These are phyloP conservation scores for Achaetomiella virescens DNA, from an alignment of 495 filamentous ascomycete genomes.

Conservation along the genomic window DNA sequence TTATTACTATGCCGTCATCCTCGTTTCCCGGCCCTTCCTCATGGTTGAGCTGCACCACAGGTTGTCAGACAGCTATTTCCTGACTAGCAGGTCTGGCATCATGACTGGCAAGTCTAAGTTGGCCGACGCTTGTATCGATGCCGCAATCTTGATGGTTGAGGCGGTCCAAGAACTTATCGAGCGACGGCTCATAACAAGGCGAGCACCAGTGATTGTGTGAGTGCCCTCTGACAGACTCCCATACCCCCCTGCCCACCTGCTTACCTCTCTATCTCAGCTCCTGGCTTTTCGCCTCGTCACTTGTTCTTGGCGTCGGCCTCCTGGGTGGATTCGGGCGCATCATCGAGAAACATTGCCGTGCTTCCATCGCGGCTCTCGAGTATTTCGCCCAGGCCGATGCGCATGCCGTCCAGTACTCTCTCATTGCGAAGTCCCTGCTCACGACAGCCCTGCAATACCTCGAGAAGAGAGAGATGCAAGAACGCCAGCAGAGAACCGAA, in stretches of 20 bases:
- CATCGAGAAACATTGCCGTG: conserved; percentile 37
- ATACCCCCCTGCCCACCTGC: neutral
- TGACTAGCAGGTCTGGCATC: neutral
- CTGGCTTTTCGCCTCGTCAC: conserved; percentile 43
- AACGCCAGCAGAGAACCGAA: conserved; percentile 34
- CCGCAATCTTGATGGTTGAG: conserved; percentile 41
- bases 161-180: conserved; percentile 31
- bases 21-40: conserved; percentile 41
- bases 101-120: conserved; percentile 34
- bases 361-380: conserved; percentile 37
- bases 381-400: conserved; percentile 37
- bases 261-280: conserved; percentile 22
- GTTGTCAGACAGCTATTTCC: conserved; percentile 23
- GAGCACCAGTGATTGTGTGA: conserved; percentile 40
- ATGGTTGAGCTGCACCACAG: conserved; percentile 42
- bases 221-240: conserved; percentile 6
- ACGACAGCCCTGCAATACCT: conserved; percentile 34
- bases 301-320: conserved; percentile 41
- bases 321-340: conserved; percentile 40
- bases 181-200: conserved; percentile 25
- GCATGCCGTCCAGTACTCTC: conserved; percentile 41
- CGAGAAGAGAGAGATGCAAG: conserved; percentile 34
- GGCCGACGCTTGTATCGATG: conserved; percentile 44
- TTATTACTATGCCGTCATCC: conserved; percentile 44
- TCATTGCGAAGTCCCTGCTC: conserved; percentile 41